Base-by-base conservation (phyloP, 306 rosid species). In the Lathyrus sativus region DNA sequence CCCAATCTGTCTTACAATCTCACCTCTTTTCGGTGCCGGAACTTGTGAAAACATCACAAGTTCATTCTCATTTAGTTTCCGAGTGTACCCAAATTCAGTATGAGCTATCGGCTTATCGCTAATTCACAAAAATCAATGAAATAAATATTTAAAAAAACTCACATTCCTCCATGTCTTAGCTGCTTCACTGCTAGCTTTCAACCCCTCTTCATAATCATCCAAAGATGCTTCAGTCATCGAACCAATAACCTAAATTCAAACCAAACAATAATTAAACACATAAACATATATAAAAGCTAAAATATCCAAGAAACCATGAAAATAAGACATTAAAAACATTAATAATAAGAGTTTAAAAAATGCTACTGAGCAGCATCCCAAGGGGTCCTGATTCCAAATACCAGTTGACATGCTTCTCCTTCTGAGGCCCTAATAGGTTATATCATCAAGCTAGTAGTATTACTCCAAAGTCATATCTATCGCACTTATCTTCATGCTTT, bases 1-100 rank as follows among this genome's bases (percentile, higher is more conserved):
- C 41, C 97, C 97, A 65, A 93, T 90, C 85, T 93, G 99, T 62
- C 99, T 79, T 5, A 93, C 99, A 73, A 93, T 90, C 79, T 90
- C 97, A 51, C 99, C 99, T 71, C 99, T 86, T 73, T 90, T 93
- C 2, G 97, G 99, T 26, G 96, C 95, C 4, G 99, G 97, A 43
- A 88, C 59, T 97, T 93, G 84, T 59, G 42, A 29, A 49, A 74
- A 8, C 65, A 61, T 71, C 8, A 69, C 49, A 83, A 22, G 8
- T 15, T 15, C 6, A 65, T 68, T 51, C 29, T 44, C 65, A 19
- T 19, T 19, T 19, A 19, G 22, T 19, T 19, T 19, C 22, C 22
- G 22, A 19, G 1, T 19, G 22, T 19, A 1, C 22, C 22, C 1
- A 19, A 19, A 19, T 19, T 19, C 22, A 19, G 22, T 19, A 19